These are phyloP conservation scores for Saccharomyces pastorianus DNA, from an alignment of 1,139 yeast genomes.

Conservation along the genomic window DNA sequence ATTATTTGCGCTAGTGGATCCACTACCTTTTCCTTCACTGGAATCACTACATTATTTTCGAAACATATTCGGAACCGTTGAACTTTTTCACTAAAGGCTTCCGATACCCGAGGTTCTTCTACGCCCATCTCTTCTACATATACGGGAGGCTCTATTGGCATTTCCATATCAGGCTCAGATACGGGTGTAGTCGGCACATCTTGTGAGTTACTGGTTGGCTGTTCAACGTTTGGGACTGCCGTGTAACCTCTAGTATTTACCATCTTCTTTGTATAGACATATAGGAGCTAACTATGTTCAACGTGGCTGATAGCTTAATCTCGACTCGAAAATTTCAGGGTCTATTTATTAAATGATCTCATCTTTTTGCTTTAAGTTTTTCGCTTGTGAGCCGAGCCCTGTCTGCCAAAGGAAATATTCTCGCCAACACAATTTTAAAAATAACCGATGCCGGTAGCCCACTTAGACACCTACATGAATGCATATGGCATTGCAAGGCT, in stretches of 20 bases:
- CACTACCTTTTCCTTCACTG: slow-evolving; percentile 21
- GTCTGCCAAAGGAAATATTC: neutral
- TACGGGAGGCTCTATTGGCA: slow-evolving; percentile 4
- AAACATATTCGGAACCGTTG: slow-evolving; percentile 15
- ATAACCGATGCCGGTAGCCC: neutral
- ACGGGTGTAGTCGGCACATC: neutral
- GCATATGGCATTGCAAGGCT: neutral
- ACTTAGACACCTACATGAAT: too few species aligned
- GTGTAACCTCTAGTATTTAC: neutral
- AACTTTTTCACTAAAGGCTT: slow-evolving; percentile 9
- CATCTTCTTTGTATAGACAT: neutral
- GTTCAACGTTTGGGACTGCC: neutral
- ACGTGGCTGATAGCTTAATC: neutral
- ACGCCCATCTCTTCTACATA: neutral
- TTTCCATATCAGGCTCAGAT: neutral
- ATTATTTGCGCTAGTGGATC: slow-evolving; percentile 26
- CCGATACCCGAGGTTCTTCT: neutral
- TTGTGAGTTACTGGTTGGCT: neutral
- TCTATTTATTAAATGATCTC: neutral
- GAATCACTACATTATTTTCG: slow-evolving; percentile 16
- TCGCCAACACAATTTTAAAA: neutral
- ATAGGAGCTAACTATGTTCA: neutral
- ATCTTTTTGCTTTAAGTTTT: neutral
- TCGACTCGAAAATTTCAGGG: neutral
- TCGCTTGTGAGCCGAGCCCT: neutral